These are phyloP conservation scores for Zizania latifolia DNA, from an alignment of 176 grass and related monocot genomes.

Conservation along the genomic window DNA sequence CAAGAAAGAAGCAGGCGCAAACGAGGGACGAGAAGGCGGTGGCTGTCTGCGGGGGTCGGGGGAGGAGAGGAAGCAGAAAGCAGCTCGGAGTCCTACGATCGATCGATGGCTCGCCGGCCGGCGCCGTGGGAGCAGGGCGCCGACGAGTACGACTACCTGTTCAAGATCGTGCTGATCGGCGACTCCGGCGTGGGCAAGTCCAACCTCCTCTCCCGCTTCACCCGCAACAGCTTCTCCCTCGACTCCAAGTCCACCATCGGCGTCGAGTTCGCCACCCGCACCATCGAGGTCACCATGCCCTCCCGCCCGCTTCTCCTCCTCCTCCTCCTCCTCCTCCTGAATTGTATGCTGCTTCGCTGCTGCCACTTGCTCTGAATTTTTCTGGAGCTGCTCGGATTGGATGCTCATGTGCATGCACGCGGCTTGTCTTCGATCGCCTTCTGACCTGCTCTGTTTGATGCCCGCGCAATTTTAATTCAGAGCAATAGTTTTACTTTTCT, in stretches of 20 bases:
- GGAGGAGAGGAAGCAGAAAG: background rate
- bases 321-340: too few species aligned
- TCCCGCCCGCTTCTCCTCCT: background rate
- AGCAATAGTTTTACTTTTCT: too few species aligned
- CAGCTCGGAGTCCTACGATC: too few species aligned
- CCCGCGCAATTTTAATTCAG: too few species aligned
- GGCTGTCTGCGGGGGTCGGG: background rate
- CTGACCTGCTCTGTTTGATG: too few species aligned
- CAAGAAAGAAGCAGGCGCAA: background rate
- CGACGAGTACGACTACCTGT: slow-evolving; percentile 89
- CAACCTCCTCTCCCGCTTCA: slow-evolving; percentile 84
- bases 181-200: slow-evolving; percentile 91
- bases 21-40: too few species aligned
- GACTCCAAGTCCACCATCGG: slow-evolving; percentile 95
- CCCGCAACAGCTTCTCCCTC: slow-evolving; percentile 75
- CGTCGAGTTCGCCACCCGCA: slow-evolving; percentile 81
- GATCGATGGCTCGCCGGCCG: slow-evolving; percentile 44
- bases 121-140: slow-evolving; percentile 54
- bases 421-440: too few species aligned
- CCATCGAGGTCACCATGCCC: slow-evolving; percentile 36
- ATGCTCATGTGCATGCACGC: too few species aligned
- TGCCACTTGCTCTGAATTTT: too few species aligned
- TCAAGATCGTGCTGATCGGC: slow-evolving; percentile 83
- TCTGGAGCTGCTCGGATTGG: too few species aligned
- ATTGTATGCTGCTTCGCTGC: too few species aligned